A percentile compares a stretch with the other conserved stretches of the same genome.
These are phyloP conservation scores for Hanseniaspora jakobsenii DNA, from an alignment of 805 yeast genomes.

Conservation along the genomic window DNA sequence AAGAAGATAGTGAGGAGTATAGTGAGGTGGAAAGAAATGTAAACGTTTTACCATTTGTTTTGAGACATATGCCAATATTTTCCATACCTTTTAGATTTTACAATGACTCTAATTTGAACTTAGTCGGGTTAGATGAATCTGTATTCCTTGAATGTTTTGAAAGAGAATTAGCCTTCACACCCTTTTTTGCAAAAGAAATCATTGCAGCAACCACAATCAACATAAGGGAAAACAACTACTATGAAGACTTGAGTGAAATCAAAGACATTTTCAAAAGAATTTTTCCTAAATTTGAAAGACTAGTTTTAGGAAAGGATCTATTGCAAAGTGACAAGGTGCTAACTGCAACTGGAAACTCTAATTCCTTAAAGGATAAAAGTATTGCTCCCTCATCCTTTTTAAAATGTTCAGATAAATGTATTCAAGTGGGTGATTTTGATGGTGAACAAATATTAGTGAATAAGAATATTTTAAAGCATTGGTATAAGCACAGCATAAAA, in stretches of 20 bases:
- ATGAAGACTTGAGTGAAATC: constrained; percentile 19
- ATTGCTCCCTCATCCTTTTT: no score
- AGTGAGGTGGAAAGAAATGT: constrained; percentile 26
- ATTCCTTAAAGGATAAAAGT: no score
- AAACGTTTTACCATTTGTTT: constrained; percentile 55
- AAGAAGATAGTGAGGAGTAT: neutral
- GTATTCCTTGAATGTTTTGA: constrained; percentile 9
- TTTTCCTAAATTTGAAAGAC: constrained; percentile 18
- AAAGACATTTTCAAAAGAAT: constrained; percentile 18
- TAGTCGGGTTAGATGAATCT: neutral
- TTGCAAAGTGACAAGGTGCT: constrained; percentile 1
- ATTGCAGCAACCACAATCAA: constrained; percentile 35
- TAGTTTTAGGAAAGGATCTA: constrained; percentile 5
- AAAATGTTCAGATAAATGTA: neutral
- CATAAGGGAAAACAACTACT: constrained; percentile 2
- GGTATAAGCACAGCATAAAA: constrained; percentile 2
- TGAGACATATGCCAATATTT: constrained; percentile 50
- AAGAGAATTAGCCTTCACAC: constrained; percentile 24
- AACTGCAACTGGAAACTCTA: no score
- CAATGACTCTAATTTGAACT: neutral
- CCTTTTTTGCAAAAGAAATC: constrained; percentile 39
- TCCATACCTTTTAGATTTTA: constrained; percentile 47
- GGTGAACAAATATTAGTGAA: neutral
- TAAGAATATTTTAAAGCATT: neutral
- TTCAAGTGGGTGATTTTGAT: constrained; percentile 1